phyloP scores from a whole-genome alignment of 495 filamentous ascomycete genomes.

The Bathelium albidoporum region DNA sequence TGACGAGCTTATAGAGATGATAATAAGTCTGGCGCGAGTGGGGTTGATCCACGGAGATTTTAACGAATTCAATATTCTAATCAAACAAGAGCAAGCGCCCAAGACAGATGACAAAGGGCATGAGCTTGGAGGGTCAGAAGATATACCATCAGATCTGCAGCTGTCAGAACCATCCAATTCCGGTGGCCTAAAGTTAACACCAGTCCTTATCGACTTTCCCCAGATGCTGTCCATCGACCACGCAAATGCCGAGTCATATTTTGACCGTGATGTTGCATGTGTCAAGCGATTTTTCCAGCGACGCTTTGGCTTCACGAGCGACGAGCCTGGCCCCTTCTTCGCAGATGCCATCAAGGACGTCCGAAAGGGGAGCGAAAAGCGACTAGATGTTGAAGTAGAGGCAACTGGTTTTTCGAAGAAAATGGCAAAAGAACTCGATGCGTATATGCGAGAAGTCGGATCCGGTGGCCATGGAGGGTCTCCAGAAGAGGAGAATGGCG shows the following conservation, averaged over 20 bases:
- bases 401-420: constrained; percentile 93
- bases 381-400: constrained; percentile 79
- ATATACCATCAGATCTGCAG: constrained; percentile 9
- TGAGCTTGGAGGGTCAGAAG: not conserved
- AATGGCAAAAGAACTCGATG: constrained; percentile 85
- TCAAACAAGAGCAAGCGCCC: constrained; percentile 50
- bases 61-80: constrained; percentile 97
- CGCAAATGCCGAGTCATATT: constrained; percentile 84
- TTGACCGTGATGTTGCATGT: constrained; percentile 88
- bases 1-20: constrained; percentile 76
- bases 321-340: constrained; percentile 76
- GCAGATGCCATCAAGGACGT: constrained; percentile 69
- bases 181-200: constrained; percentile 37
- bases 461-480: constrained; percentile 41
- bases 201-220: constrained; percentile 92
- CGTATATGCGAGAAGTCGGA: constrained; percentile 69
- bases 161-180: not conserved
- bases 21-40: constrained; percentile 70
- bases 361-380: constrained; percentile 48
- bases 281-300: constrained; percentile 87
- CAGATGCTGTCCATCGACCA: constrained; percentile 98
- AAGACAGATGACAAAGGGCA: not conserved
- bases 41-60: constrained; percentile 97
- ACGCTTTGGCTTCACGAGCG: constrained; percentile 76
- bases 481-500: constrained; percentile 23